Percentiles rank a stretch among this genome's conserved stretches.
Evolutionary conservation across 495 filamentous ascomycete species (phyloP).

Genomic region (Geoglossum glabrum): DNA sequence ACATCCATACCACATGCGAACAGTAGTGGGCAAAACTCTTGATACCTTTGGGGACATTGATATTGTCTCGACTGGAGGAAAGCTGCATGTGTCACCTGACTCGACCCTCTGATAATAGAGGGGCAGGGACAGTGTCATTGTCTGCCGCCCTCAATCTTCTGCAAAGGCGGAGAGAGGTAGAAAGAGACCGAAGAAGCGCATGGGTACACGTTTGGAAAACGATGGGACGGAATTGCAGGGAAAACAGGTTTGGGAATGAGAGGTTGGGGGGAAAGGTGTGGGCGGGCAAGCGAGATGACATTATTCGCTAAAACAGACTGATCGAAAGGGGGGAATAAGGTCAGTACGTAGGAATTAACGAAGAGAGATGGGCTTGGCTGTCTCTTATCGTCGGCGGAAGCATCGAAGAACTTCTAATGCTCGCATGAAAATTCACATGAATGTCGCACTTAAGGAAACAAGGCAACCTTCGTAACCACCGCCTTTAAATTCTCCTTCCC

Average conservation of each 20-base stretch:
- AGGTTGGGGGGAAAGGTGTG: background rate
- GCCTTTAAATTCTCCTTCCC: background rate
- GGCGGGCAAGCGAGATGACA: background rate
- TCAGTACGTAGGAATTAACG: background rate
- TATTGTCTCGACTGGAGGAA: background rate
- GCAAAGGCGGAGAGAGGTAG: background rate
- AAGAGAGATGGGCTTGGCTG: background rate
- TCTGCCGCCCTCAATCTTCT: background rate
- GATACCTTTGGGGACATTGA: background rate
- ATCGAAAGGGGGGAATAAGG: background rate
- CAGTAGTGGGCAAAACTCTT: background rate
- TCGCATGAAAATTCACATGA: background rate
- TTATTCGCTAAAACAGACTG: background rate
- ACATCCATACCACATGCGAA: no score
- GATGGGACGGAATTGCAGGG: background rate
- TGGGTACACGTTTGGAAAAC: background rate
- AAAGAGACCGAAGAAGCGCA: background rate
- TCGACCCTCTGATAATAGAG: background rate
- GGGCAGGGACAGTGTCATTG: background rate
- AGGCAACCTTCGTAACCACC: background rate
- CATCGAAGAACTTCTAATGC: conserved; percentile 2
- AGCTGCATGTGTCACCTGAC: background rate
- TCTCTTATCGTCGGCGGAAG: background rate
- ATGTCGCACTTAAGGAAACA: background rate
- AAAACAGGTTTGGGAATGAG: background rate